A percentile compares a stretch with the other conserved stretches of the same genome.
Conservation (phyloP, 768 basidiomycete species). For the Dendrothele bispora region DNA sequence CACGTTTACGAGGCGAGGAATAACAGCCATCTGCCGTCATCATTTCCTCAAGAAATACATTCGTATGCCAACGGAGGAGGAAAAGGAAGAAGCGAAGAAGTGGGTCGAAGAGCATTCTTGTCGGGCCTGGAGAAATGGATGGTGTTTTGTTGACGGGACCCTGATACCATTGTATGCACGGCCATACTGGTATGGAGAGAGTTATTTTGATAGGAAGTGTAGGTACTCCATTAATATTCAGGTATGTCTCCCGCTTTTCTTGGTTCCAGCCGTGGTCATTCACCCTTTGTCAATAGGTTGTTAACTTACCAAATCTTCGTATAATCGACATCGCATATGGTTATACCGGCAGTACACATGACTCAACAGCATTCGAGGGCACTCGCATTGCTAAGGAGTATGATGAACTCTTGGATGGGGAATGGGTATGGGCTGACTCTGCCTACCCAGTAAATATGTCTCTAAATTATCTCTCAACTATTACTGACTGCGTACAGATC, state of each 20-base stretch:
- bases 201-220: conserved; percentile 26
- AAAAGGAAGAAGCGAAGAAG: conserved; percentile 12
- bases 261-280: not conserved
- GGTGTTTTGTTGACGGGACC: conserved; percentile 20
- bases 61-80: conserved; percentile 8
- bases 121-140: conserved; percentile 19
- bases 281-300: conserved; percentile 9
- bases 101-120: conserved; percentile 17
- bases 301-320: conserved; percentile 28
- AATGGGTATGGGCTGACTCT: conserved; percentile 4
- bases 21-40: conserved; percentile 10
- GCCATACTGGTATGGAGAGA: conserved; percentile 25
- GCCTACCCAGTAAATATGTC: not conserved
- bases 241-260: conserved; percentile 7
- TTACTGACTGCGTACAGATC: too few relatives aligned
- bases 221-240: conserved; percentile 27
- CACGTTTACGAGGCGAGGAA: conserved; percentile 12
- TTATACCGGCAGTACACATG: conserved; percentile 33
- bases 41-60: not conserved
- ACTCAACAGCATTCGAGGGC: conserved; percentile 30
- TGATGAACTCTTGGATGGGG: not conserved
- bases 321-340: conserved; percentile 37
- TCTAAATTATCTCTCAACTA: too few relatives aligned
- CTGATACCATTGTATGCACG: conserved; percentile 15
- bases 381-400: conserved; percentile 22